phyloP scores from a whole-genome alignment of 2,329 filamentous ascomycete species.

The Zymoseptoria ardabiliae region DNA sequence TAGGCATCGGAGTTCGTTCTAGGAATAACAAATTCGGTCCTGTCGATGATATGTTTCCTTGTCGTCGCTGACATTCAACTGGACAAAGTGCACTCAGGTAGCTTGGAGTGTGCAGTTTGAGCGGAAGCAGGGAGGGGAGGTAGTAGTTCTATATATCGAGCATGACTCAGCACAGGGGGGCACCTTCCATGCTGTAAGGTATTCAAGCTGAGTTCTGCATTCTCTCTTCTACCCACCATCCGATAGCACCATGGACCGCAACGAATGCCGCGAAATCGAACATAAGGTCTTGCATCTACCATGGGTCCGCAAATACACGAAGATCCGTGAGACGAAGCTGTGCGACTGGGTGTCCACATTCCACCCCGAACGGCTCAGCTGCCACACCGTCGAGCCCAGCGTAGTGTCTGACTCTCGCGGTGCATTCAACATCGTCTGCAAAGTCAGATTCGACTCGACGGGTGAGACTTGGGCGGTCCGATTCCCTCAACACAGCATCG shows the following conservation, averaged over 20 bases:
- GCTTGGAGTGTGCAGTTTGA: no score
- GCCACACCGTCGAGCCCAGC: background rate
- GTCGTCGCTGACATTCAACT: no score
- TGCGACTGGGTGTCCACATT: conserved; percentile 6
- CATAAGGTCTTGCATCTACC: background rate
- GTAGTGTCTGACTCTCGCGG: conserved; percentile 8
- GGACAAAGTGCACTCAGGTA: no score
- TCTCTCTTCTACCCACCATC: background rate
- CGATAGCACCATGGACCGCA: background rate
- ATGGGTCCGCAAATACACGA: background rate
- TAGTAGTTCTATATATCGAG: no score
- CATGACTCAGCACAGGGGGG: no score
- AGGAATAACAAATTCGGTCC: no score
- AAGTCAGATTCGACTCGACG: conserved; percentile 3
- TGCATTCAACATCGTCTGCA: conserved; percentile 23
- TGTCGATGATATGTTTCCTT: no score
- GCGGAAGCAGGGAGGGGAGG: no score
- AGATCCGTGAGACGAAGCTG: background rate
- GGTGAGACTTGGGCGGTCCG: conserved; percentile 9
- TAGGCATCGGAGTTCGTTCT: no score
- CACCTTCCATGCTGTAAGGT: no score
- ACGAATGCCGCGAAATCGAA: conserved; percentile 4
- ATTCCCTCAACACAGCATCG: conserved; percentile 6
- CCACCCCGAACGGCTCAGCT: conserved; percentile 2
- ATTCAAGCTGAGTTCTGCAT: no score